Evolutionary conservation across 2,329 filamentous ascomycete genomes (phyloP).

Genomic region (Tolypocladium tundrense): DNA sequence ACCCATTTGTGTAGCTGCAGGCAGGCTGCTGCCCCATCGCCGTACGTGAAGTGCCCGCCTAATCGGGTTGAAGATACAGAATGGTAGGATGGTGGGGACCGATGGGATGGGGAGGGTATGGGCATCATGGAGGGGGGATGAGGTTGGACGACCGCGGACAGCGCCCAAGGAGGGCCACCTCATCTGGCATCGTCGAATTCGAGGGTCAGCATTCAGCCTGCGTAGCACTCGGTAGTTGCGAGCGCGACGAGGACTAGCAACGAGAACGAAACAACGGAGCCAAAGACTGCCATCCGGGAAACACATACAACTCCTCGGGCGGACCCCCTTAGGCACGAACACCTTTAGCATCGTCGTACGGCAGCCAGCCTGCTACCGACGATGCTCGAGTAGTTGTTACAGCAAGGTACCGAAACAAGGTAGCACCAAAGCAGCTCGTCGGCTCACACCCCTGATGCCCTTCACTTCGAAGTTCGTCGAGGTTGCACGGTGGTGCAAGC

Average conservation of each 20-base stretch:
- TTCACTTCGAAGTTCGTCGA: neutral
- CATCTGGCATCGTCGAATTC: too few species aligned
- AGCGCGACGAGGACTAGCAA: neutral
- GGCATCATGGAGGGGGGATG: too few species aligned
- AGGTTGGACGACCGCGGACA: too few species aligned
- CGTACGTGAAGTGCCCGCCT: neutral
- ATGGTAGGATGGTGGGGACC: too few species aligned
- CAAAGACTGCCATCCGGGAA: neutral
- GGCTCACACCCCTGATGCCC: neutral
- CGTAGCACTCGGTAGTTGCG: neutral
- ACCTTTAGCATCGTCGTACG: neutral
- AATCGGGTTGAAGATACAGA: neutral
- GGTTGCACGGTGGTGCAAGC: neutral
- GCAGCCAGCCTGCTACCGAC: neutral
- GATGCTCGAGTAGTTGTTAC: neutral
- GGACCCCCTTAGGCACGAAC: neutral
- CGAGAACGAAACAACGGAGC: neutral
- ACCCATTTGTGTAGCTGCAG: neutral
- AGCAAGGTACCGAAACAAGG: neutral
- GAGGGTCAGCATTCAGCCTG: too few species aligned
- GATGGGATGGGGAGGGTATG: too few species aligned
- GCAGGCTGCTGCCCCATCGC: neutral
- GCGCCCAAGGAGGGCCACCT: too few species aligned
- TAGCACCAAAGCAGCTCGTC: neutral
- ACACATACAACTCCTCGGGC: neutral